Evolutionary conservation across 2,329 filamentous ascomycete genomes (phyloP), one percentile per base, ranked within the genome.

Genomic region (Dryadomyces quercivorus): DNA sequence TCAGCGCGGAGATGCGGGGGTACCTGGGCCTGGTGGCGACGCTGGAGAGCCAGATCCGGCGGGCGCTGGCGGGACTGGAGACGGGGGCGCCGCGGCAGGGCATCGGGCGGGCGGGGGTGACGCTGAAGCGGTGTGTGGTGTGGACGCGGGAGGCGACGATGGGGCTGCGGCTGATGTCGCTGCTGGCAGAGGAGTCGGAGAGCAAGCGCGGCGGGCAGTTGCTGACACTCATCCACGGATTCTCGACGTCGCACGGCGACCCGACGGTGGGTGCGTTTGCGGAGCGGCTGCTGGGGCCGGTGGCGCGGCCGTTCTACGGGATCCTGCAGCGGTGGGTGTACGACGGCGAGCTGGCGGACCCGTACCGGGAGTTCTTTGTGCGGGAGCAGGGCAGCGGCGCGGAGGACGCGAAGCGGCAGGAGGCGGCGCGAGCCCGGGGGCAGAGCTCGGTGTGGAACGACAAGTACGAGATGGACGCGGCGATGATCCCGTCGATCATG

Each of bases 71-170:
- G 5, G 81, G 85, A 8, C 72, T 93, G n/a, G 82, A 88, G 59
- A 81, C 86, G 52, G 72, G 74, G 2, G 79, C 80, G 4, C 81
- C 86, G 2, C 77, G 84, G 49, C 78, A 80, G 47, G 85, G 85
- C 1, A 82, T 94, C 53, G 85, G 88, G 6, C 93, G 91, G 62
- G 85, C 88, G 1, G 90, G 91, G 1, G 92, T 98, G 15, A 98
- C 93, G 0, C 73, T 98, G 51, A 97, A 97, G 68, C 78, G 93
- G 65, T 97, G 92, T 63, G 86, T 98, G 2, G 86, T 98, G 22
- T 98, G 94, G 94, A 97, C 91, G 9, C 82, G 92, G 61, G 94
- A 98, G 68, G 89, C 93, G 7, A 98, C 93, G 1, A 94, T 97
- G 85, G 93, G 91, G 0, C 70, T 98, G 61, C 82, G 93, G 16